These are phyloP conservation scores for Phytophthora fragariaefolia DNA, from an alignment of 352 stramenopile species.

Conservation along the genomic window DNA sequence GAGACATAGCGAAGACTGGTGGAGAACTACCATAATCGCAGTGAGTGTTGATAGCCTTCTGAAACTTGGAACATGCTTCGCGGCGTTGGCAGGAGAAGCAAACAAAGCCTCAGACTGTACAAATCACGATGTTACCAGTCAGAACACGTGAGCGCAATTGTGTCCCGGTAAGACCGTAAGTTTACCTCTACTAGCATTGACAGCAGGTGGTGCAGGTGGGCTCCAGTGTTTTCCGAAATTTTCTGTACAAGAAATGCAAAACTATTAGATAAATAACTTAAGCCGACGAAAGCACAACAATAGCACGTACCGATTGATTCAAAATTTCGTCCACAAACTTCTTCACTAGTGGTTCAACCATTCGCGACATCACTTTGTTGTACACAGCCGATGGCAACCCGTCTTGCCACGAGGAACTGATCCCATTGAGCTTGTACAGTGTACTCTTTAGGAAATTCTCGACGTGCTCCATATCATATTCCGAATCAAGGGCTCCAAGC, in stretches of 20 bases:
- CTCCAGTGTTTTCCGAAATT: slow-evolving; percentile 49
- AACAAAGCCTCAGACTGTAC: slow-evolving; percentile 58
- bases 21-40: slow-evolving; percentile 48
- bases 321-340: slow-evolving; percentile 64
- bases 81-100: slow-evolving; percentile 52
- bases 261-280: background rate
- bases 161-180: background rate
- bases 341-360: slow-evolving; percentile 64
- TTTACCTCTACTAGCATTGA: slow-evolving; percentile 61
- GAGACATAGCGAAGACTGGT: background rate
- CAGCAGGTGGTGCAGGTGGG: slow-evolving; percentile 55
- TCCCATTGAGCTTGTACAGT: slow-evolving; percentile 72
- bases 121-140: slow-evolving; percentile 1
- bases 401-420: slow-evolving; percentile 71
- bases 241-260: slow-evolving; percentile 39
- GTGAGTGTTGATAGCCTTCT: slow-evolving; percentile 57
- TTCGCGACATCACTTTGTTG: slow-evolving; percentile 51
- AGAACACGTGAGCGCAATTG: background rate
- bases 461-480: slow-evolving; percentile 41
- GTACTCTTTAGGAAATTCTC: slow-evolving; percentile 65
- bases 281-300: background rate
- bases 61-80: slow-evolving; percentile 58
- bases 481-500: slow-evolving; percentile 48
- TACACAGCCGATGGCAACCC: slow-evolving; percentile 62
- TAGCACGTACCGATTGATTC: slow-evolving; percentile 48